A percentile compares a stretch with the other conserved stretches of the same genome.
Conservation (phyloP, 139 green algal species). For the Volvox africanus region DNA sequence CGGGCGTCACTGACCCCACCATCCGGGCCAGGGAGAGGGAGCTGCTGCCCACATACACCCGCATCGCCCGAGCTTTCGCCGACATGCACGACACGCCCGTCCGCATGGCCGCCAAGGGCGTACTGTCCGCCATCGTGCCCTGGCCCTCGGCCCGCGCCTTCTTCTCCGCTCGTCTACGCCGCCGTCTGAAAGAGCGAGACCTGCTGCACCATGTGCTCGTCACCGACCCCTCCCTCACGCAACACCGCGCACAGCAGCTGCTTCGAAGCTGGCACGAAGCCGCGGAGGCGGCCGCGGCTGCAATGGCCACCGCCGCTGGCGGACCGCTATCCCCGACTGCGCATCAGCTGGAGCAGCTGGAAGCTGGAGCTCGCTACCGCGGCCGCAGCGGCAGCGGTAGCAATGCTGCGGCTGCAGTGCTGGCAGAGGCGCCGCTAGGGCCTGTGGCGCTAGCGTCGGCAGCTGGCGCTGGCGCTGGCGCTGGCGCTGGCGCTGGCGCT, state of each 20-base stretch:
- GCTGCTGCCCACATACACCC: conserved; percentile 89
- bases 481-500: neutral
- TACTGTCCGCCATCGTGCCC: conserved; percentile 42
- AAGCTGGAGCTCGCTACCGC: neutral
- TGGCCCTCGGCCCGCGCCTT: conserved; percentile 79
- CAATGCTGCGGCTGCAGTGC: neutral
- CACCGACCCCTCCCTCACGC: conserved; percentile 56
- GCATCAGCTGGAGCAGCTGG: conserved; percentile 28
- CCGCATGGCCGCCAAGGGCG: conserved; percentile 90
- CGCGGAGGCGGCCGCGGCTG: neutral
- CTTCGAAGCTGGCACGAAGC: conserved; percentile 32
- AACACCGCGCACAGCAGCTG: conserved; percentile 29
- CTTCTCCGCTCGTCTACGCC: conserved; percentile 85
- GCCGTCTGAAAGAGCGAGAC: conserved; percentile 80
- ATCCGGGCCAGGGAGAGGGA: conserved; percentile 77
- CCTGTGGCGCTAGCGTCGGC: neutral
- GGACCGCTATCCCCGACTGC: conserved; percentile 16
- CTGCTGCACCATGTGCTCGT: conserved; percentile 66
- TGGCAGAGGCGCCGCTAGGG: neutral
- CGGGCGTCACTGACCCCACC: conserved; percentile 45
- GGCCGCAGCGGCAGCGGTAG: neutral
- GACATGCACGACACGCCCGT: conserved; percentile 97
- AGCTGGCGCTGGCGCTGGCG: neutral
- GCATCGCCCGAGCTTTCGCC: conserved; percentile 91
- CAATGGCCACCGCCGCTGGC: neutral